Conservation (phyloP, 169 alveolate species). For the Plasmodium malariae region DNA sequence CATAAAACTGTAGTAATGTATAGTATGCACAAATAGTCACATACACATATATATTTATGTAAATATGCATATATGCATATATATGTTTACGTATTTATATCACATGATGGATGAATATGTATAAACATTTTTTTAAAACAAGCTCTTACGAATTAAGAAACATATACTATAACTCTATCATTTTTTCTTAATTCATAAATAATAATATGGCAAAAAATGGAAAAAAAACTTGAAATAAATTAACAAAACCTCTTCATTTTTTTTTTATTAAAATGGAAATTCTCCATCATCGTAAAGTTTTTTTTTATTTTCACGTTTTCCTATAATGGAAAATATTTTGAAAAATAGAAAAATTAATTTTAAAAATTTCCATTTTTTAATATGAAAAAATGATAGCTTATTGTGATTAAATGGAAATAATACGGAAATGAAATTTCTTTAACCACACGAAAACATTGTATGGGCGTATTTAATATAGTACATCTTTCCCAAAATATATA, state of each 20-base stretch:
- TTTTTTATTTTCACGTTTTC: constrained; percentile 4
- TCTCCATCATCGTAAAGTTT: not conserved
- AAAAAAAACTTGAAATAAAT: not conserved
- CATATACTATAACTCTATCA: not conserved
- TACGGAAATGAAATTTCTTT: no score
- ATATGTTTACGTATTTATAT: not conserved
- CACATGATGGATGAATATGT: not conserved
- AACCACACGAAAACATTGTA: no score
- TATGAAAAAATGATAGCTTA: no score
- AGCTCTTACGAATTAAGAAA: not conserved
- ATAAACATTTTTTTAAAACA: no score
- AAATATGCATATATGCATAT: no score
- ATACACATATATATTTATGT: not conserved
- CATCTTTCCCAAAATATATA: no score
- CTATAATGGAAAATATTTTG: constrained; percentile 10
- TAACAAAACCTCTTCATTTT: not conserved
- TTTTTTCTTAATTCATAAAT: not conserved
- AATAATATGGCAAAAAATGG: not conserved
- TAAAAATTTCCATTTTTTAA: no score
- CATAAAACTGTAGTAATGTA: no score
- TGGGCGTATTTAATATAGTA: no score
- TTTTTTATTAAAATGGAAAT: not conserved
- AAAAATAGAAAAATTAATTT: not conserved
- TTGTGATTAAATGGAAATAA: no score
- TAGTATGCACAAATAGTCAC: no score